Conservation (phyloP, 116 monocot species). For the Thalassia testudinum region DNA sequence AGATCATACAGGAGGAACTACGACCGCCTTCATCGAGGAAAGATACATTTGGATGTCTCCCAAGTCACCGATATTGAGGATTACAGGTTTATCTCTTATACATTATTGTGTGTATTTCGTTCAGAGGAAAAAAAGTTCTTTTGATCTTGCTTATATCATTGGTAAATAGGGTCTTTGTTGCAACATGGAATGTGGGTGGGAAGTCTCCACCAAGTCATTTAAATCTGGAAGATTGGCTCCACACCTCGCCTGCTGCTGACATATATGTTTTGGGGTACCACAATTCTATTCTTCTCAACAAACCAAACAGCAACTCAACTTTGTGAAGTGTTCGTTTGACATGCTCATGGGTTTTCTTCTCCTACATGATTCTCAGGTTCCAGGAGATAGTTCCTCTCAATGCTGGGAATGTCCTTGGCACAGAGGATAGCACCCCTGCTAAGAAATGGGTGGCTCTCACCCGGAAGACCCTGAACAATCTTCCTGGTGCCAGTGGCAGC, state of each 20-base stretch:
- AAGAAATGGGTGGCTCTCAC: constrained; percentile 55
- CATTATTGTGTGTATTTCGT: not conserved
- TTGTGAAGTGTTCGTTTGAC: too few relatives aligned
- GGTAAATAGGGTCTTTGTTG: constrained; percentile 38
- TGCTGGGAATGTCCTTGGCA: constrained; percentile 70
- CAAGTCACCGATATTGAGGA: constrained; percentile 68
- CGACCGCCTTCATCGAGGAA: constrained; percentile 19
- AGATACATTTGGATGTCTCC: constrained; percentile 41
- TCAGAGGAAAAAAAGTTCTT: not conserved
- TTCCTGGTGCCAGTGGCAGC: constrained; percentile 29
- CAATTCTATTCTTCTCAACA: not conserved
- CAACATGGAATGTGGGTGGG: constrained; percentile 76
- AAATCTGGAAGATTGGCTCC: constrained; percentile 69
- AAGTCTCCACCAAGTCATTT: constrained; percentile 58
- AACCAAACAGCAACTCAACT: not conserved
- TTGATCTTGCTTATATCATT: too few relatives aligned
- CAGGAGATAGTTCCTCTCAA: constrained; percentile 72
- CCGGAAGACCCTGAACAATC: constrained; percentile 44
- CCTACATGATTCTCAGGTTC: constrained; percentile 20
- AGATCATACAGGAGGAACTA: constrained; percentile 16
- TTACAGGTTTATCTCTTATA: constrained; percentile 29
- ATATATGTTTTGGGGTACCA: constrained; percentile 57
- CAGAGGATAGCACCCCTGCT: constrained; percentile 53
- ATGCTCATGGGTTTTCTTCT: too few relatives aligned
- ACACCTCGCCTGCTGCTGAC: constrained; percentile 65